phyloP scores from a whole-genome alignment of 1,284 basidiomycete species.

The Meripilus lineatus region DNA sequence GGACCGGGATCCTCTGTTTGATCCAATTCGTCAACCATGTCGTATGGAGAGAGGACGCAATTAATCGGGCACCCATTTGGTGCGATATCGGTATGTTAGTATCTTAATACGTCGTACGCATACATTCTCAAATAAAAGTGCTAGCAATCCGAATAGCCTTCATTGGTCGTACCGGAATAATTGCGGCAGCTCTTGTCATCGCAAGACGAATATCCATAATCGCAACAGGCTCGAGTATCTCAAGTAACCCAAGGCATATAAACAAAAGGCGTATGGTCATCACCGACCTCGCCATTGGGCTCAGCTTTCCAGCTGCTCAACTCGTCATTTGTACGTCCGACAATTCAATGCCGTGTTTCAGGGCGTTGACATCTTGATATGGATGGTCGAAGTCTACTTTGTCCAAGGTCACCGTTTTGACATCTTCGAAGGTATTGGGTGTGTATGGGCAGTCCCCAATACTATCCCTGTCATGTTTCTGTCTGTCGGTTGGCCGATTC shows the following conservation, averaged over 20 bases:
- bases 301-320: constrained; percentile 33
- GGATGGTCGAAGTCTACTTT: constrained; percentile 20
- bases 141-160: constrained; percentile 4
- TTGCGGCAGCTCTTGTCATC: constrained; percentile 42
- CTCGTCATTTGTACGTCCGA: constrained; percentile 31
- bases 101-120: neutral
- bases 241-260: constrained; percentile 15
- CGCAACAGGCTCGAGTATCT: constrained; percentile 22
- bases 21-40: constrained; percentile 24
- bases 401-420: constrained; percentile 47
- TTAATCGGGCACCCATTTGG: constrained; percentile 30
- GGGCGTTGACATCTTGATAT: neutral
- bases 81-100: constrained; percentile 36
- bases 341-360: neutral
- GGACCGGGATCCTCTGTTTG: constrained; percentile 18
- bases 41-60: constrained; percentile 31
- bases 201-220: constrained; percentile 44
- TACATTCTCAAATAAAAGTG: constrained; percentile 13
- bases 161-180: constrained; percentile 33
- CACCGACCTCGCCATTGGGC: constrained; percentile 32
- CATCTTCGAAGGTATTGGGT: constrained; percentile 56
- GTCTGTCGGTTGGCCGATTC: constrained; percentile 33
- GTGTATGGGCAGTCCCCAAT: constrained; percentile 39
- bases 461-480: constrained; percentile 40
- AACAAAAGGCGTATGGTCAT: constrained; percentile 31